These are phyloP conservation scores for Orbilia ellipsospora DNA, from an alignment of 2,329 filamentous ascomycete species.

Conservation along the genomic window DNA sequence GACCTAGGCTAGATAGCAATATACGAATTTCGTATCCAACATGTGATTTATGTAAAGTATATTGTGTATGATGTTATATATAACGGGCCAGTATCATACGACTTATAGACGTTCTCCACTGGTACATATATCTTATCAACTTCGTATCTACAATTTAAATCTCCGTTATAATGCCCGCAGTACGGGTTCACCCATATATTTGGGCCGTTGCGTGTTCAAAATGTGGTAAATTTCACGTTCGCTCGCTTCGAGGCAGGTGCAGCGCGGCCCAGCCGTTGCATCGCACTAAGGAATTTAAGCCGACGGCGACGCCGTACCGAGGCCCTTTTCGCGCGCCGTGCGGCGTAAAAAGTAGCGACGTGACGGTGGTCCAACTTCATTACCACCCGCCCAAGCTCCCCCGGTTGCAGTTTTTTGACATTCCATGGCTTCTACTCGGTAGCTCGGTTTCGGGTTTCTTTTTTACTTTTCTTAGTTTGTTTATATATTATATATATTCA, in stretches of 20 bases:
- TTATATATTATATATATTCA: not conserved
- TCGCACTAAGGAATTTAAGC: constrained; percentile 39
- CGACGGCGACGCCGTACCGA: constrained; percentile 56
- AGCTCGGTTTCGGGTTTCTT: constrained; percentile 44
- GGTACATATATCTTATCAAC: no score
- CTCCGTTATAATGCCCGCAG: no score
- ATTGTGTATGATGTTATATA: no score
- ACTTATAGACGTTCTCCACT: no score
- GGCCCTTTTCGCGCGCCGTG: constrained; percentile 11
- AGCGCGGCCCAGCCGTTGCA: constrained; percentile 7
- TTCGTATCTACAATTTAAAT: no score
- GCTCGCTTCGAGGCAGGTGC: constrained; percentile 2
- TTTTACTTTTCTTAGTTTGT: constrained; percentile 6
- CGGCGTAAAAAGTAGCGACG: constrained; percentile 26
- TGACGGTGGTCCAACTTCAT: constrained; percentile 42
- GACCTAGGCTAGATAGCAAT: no score
- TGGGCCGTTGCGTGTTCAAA: no score
- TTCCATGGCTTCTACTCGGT: constrained; percentile 39
- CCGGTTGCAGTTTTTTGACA: constrained; percentile 43
- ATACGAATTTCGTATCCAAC: no score
- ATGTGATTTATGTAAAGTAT: no score
- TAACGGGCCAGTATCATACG: no score
- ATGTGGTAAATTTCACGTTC: constrained; percentile 15
- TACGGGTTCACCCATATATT: no score
- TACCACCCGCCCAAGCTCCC: not conserved